Evolutionary conservation across 495 filamentous ascomycete genomes (phyloP), one percentile per base, ranked within the genome.

Genomic region (Neurospora sublineolata): DNA sequence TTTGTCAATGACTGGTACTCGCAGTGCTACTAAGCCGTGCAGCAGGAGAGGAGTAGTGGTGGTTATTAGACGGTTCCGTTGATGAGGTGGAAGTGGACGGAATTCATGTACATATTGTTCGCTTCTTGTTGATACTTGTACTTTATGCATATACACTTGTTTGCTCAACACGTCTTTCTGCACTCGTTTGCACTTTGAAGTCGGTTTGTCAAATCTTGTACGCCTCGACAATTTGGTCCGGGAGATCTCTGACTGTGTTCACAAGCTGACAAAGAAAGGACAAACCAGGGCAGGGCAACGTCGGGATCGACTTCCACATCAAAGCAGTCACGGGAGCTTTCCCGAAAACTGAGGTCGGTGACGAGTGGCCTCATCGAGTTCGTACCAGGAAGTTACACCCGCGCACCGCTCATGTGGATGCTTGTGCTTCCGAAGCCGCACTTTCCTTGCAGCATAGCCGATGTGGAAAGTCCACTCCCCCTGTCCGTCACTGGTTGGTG

Each of bases 1-100:
- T 77, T 71, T 16, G 75, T 76, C 60, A 84, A 83, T 70, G 75
- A 79, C 9, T 86, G 76, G 68, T 86, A 86, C 70, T 79, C 77
- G 4, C 79, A 81, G 72, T 81, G 79, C 75, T 38, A 82, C 71
- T 79, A 73, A 76, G 46, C 33, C 37, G 52, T 60, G 23, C 52
- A 42, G 68, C 36, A 69, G 23, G 33, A 30, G 67, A 69, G 67
- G 30, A 20, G 67, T 20, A 30, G 11, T 58, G 46, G 9, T 30
- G 46, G 12, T 30, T 33, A 5, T n/a, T n/a, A n/a, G n/a, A n/a
- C n/a, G n/a, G n/a, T n/a, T n/a, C n/a, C n/a, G 27, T 60, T 2
- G 27, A 52, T 7, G 27, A 33, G 27, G 27, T 64, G 52, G 52
- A 64, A 1, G 3, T 33, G 4, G 40, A 40, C 0, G 27, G 20